Conservation (phyloP, 2,329 filamentous ascomycete genomes). For the Cryphonectria nitschkei region DNA sequence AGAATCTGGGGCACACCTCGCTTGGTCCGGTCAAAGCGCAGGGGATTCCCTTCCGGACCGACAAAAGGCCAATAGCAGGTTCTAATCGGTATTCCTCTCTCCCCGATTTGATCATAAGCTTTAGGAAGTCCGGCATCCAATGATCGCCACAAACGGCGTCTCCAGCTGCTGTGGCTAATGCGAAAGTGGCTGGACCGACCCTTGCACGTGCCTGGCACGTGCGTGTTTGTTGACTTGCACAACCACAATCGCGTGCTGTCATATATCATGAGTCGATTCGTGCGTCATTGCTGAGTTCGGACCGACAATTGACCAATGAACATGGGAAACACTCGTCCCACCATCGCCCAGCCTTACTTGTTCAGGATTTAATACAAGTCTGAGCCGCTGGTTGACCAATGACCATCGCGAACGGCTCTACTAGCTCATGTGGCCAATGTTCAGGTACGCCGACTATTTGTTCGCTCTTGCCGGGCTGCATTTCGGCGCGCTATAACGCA, state of each 20-base stretch:
- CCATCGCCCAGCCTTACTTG: neutral
- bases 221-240: too few relatives aligned
- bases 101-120: neutral
- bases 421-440: neutral
- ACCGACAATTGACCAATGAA: neutral
- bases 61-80: neutral
- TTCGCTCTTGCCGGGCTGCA: too few relatives aligned
- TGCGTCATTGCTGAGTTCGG: neutral
- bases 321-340: rapidly evolving
- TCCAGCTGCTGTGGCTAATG: neutral
- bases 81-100: neutral
- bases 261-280: neutral
- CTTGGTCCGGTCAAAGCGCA: neutral
- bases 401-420: neutral
- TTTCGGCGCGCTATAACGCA: neutral
- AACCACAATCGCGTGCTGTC: too few relatives aligned
- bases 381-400: neutral
- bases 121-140: neutral
- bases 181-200: neutral
- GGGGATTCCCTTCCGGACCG: neutral
- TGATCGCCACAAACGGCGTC: neutral
- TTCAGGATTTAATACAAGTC: neutral
- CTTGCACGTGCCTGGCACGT: too few relatives aligned
- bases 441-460: too few relatives aligned
- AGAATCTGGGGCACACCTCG: neutral